Evolutionary conservation across 495 filamentous ascomycete species (phyloP), one percentile per base, ranked within the genome.

Genomic region (Penicillium salamii): DNA sequence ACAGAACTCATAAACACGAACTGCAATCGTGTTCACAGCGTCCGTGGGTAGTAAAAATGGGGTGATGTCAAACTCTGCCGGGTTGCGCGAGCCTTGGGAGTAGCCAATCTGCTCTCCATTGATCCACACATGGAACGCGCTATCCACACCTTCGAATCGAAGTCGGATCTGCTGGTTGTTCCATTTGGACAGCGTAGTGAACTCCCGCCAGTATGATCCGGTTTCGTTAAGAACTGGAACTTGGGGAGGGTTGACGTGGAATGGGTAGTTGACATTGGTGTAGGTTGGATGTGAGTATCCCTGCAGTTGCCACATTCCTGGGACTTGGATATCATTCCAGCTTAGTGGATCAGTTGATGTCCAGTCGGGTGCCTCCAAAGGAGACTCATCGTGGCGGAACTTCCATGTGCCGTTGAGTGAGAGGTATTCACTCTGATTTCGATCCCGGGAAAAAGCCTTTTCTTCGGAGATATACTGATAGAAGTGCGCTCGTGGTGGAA

Each of bases 291-390:
- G 75, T 3, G 78, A 79, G 46, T 81, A 78, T 21, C 81, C 81
- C 49, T 86, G 79, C 11, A 82, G 63, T 52, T 86, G 83, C 84
- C 83, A 87, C 76, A 82, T 80, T n/a, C 80, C 78, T 0, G 82
- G 83, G 7, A 86, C 83, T 31, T 69, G 44, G 43, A 84, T 72
- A 33, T 71, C 62, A 24, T 65, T 66, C 77, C 81, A 82, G 48
- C 32, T 49, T 12, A 59, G 61, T 15, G 48, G 50, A 3, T 72
- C 57, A 21, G 46, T 51, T 3, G 54, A 46, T 1, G 48, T 18
- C 65, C 54, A 79, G 18, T 67, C 63, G 0, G 76, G 76, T 7
- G 75, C 77, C 18, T 76, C 64, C 15, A 73, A 66, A 1, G 80
- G 79, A n/a, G 65, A 77, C 3, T 55, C 43, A 35, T 75, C 73